Conservation (phyloP, 2,329 filamentous ascomycete species). For the Aspergillus clavatus region DNA sequence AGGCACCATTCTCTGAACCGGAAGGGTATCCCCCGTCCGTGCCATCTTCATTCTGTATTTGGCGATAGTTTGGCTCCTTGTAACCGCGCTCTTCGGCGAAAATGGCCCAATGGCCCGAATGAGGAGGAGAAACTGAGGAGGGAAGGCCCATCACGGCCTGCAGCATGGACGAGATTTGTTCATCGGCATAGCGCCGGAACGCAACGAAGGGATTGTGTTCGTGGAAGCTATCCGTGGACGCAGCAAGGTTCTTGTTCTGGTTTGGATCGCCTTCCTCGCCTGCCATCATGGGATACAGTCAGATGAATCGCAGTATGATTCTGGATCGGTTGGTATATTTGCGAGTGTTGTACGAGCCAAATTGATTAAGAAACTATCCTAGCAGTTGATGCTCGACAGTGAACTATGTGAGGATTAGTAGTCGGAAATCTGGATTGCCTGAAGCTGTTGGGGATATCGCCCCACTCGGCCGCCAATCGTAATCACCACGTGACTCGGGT, state of each 20-base stretch:
- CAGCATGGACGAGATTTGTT: slow-evolving; percentile 52
- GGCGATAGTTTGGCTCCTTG: slow-evolving; percentile 16
- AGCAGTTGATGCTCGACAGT: too few relatives aligned
- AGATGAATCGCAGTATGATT: too few relatives aligned
- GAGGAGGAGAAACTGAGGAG: slow-evolving; percentile 29
- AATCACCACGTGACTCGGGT: slow-evolving; percentile 27
- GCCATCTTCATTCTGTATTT: slow-evolving; percentile 9
- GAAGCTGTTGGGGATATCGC: slow-evolving; percentile 32
- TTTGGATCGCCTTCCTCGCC: slow-evolving; percentile 18
- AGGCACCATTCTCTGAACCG: slow-evolving; percentile 5
- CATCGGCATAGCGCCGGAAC: slow-evolving; percentile 58
- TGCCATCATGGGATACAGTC: slow-evolving; percentile 21
- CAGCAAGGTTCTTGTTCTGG: slow-evolving; percentile 9
- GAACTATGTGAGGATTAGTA: too few relatives aligned
- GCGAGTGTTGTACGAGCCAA: too few relatives aligned
- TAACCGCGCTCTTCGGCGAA: slow-evolving; percentile 31
- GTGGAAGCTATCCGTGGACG: slow-evolving; percentile 18
- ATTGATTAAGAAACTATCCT: too few relatives aligned
- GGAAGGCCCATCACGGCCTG: slow-evolving; percentile 49
- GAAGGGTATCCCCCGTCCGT: slow-evolving; percentile 3
- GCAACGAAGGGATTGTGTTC: slow-evolving; percentile 54
- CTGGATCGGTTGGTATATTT: too few relatives aligned
- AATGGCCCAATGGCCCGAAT: slow-evolving; percentile 32
- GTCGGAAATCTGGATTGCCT: slow-evolving; percentile 2
- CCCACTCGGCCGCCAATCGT: slow-evolving; percentile 16